These are phyloP conservation scores for Cicer cuneatum DNA, from an alignment of 306 rosid species.

Conservation along the genomic window DNA sequence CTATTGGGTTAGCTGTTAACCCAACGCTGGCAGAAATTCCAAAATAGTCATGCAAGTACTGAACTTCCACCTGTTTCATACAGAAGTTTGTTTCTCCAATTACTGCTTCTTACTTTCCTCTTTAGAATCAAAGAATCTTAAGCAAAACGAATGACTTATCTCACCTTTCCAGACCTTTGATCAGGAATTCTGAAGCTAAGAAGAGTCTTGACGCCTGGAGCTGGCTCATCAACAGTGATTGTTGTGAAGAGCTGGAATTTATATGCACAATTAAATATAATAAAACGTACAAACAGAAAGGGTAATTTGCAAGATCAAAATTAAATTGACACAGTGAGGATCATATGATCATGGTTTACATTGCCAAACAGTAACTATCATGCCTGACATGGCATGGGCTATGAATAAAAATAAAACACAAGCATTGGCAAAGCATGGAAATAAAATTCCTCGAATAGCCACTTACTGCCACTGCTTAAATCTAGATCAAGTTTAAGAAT, in stretches of 20 bases:
- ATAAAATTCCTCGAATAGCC: neutral
- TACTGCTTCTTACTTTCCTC: conserved; percentile 6
- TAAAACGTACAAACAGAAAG: neutral
- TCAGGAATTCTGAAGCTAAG: conserved; percentile 82
- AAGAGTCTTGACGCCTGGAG: conserved; percentile 84
- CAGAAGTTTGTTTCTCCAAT: conserved; percentile 13
- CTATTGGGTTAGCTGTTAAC: conserved; percentile 81
- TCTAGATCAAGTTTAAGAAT: neutral
- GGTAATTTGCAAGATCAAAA: neutral
- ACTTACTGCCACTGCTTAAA: neutral
- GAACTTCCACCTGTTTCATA: conserved; percentile 75
- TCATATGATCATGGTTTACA: neutral
- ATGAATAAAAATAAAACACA: neutral
- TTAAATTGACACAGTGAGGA: neutral
- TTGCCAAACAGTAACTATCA: neutral
- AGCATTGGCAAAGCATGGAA: neutral
- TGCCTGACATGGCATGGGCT: neutral
- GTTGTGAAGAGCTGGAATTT: conserved; percentile 68
- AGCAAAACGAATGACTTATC: conserved; percentile 21
- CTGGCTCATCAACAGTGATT: conserved; percentile 71
- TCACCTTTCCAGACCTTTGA: conserved; percentile 93
- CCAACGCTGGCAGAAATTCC: conserved; percentile 83
- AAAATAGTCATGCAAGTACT: conserved; percentile 80
- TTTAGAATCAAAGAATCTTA: neutral
- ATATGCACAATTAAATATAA: conserved; percentile 30